A percentile compares a stretch with the other conserved stretches of the same genome.
Evolutionary conservation across 2,329 filamentous ascomycete genomes (phyloP).

Genomic region (Aquanectria penicillioides): DNA sequence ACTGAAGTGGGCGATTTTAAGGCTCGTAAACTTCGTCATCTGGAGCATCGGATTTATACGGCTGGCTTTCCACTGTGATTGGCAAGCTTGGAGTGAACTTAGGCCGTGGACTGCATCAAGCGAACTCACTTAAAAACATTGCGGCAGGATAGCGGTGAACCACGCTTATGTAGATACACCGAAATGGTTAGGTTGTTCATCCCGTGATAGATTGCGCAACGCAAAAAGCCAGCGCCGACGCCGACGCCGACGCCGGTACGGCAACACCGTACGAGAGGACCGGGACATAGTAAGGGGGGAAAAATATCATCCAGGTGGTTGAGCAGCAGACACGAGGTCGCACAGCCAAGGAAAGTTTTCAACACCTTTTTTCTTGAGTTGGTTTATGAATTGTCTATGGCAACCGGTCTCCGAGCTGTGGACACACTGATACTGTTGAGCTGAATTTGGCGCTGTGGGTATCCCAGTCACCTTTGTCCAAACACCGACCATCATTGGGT

Average conservation of each 20-base stretch:
- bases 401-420: no score
- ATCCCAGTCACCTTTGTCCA: no score
- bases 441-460: no score
- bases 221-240: constrained; percentile 17
- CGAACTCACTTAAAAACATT: neutral
- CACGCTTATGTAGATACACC: neutral
- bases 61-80: no score
- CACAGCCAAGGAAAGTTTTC: constrained; percentile 14
- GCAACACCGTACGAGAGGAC: constrained; percentile 15
- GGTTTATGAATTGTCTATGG: neutral
- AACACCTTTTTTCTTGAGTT: neutral
- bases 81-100: no score
- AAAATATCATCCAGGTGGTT: constrained; percentile 23
- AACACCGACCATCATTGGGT: no score
- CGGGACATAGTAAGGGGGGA: neutral
- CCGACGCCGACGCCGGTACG: neutral
- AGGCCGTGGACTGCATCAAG: no score
- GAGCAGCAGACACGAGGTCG: constrained; percentile 41
- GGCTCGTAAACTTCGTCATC: no score
- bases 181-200: neutral
- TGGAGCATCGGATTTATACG: no score
- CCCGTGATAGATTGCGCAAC: constrained; percentile 35
- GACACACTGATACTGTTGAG: no score
- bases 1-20: no score
- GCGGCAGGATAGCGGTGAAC: neutral